phyloP scores from a whole-genome alignment of 1,284 basidiomycete genomes.

The Trichosporon ovoides region DNA sequence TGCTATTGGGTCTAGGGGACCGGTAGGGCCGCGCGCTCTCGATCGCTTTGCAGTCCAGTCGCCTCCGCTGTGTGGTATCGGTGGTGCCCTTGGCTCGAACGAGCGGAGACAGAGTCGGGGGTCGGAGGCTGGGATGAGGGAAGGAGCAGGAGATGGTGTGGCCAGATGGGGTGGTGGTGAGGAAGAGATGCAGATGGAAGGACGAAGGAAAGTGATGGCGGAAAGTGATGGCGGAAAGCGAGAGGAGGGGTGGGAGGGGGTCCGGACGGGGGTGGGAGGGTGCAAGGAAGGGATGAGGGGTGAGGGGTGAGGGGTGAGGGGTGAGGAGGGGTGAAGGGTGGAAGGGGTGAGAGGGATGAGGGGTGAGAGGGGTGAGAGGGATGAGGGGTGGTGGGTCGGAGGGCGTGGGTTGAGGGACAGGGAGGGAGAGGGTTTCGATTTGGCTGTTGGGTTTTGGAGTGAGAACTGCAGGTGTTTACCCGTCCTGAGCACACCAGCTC shows the following conservation, averaged over 20 bases:
- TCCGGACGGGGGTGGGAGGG: neutral
- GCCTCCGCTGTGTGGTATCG: neutral
- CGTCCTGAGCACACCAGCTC: no score
- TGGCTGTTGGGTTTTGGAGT: neutral
- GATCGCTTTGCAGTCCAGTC: neutral
- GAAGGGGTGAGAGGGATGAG: neutral
- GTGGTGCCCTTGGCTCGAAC: neutral
- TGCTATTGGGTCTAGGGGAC: neutral
- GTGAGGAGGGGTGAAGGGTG: neutral
- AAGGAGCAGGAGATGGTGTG: neutral
- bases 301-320: neutral
- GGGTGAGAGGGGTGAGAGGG: neutral
- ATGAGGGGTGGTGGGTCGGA: neutral
- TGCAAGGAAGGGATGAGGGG: neutral
- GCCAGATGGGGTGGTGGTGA: neutral
- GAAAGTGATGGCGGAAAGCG: neutral
- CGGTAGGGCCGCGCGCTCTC: neutral
- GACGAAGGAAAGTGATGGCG: neutral
- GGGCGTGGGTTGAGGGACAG: neutral
- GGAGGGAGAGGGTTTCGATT: neutral
- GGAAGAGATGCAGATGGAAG: neutral
- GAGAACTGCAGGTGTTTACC: neutral
- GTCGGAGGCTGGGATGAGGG: neutral
- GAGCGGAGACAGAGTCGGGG: neutral
- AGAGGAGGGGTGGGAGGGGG: neutral